Evolutionary conservation across 768 basidiomycete genomes (phyloP), one percentile per base, ranked within the genome.

Genomic region (Pulveroboletus frians): DNA sequence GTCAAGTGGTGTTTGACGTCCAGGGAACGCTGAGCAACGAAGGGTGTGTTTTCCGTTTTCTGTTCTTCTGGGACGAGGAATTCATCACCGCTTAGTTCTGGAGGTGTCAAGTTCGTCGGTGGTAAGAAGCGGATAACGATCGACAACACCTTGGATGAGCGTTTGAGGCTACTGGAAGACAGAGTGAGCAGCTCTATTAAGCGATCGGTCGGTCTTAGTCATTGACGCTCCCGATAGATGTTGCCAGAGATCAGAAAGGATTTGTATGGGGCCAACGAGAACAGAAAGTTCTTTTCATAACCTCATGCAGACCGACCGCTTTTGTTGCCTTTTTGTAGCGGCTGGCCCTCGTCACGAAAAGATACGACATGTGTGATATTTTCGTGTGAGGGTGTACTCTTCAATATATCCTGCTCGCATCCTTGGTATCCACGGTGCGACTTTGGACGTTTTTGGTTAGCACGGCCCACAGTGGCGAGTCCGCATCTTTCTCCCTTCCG

Each of bases 131-230:
- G 91, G 44, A 97, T 97, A 66, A 86, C 82, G 18, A 77, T 99
- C 20, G 89, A 98, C 69, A 98, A 99, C 64, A 93, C 94, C 2
- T 74, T 99, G 43, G 94, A 95, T 58, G 93, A 97, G 68, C 79
- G 95, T 40, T 69, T 99, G 62, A 77, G 84, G 55, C 68, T 98
- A 56, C 72, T 99, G 35, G 93, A 97, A 70, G 91, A 96, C 63
- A 78, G 87, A 71, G 92, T 91, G 54, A 54, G 83, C 69, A 9
- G 13, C 26, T 26, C 18, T n/a, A 29, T 37, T 5, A 23, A n/a
- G 23, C 23, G 23, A 26, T 26, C 13, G 10, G 45, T 15, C 7
- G 3, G 36, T 32, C 29, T 29, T 13, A 5, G 10, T 17, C 9
- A 27, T 39, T 53, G 20, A 62, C n/a, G 18, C n/a, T 31, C 18